These are phyloP conservation scores for Chlamydomonas schloesseri DNA, from an alignment of 139 green algal genomes.

Conservation along the genomic window DNA sequence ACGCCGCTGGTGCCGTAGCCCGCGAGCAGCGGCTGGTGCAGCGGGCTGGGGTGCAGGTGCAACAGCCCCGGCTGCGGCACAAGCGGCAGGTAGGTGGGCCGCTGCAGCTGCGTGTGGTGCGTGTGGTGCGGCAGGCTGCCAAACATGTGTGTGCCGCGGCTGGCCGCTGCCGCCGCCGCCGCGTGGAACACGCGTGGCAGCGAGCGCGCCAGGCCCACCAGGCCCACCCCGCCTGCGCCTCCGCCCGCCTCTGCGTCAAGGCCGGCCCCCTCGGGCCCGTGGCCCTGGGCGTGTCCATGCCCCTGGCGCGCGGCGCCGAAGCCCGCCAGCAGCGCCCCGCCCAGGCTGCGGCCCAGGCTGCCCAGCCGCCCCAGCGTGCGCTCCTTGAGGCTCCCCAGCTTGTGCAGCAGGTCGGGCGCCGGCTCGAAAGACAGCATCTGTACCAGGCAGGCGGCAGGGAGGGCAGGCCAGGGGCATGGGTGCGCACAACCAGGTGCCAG, in stretches of 20 bases:
- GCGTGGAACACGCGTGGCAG: no score
- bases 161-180: no score
- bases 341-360: conserved; percentile 5
- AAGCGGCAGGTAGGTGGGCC: no score
- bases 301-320: background rate
- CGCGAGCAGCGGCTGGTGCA: background rate
- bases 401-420: background rate
- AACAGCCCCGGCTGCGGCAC: no score
- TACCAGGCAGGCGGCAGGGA: background rate
- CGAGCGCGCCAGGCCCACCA: no score
- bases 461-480: background rate
- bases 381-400: conserved; percentile 5
- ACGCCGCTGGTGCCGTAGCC: no score
- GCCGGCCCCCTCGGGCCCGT: no score
- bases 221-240: no score
- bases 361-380: conserved; percentile 27
- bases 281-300: no score
- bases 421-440: conserved; percentile 39
- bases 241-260: no score
- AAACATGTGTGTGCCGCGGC: background rate
- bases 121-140: background rate
- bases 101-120: background rate
- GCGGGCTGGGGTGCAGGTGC: background rate
- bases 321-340: background rate
- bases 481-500: no score